Conservation (phyloP, 2,329 filamentous ascomycete species). For the Penicillium digitatum region DNA sequence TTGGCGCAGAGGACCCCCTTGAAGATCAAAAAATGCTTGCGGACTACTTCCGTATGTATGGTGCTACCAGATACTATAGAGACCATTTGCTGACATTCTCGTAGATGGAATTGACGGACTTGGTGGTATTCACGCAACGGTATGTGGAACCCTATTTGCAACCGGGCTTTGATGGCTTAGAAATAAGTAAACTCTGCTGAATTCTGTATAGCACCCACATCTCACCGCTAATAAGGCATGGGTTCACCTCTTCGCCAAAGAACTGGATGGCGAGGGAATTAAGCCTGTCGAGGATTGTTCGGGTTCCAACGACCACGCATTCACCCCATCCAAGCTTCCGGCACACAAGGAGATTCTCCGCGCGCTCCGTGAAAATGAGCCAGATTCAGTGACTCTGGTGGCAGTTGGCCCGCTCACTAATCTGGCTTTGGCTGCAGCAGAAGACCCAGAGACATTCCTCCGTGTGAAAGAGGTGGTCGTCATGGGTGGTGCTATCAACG, state of each 20-base stretch:
- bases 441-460: slow-evolving; percentile 85
- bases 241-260: slow-evolving; percentile 62
- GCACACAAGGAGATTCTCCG: slow-evolving; percentile 88
- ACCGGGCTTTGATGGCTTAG: not conserved
- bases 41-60: slow-evolving; percentile 76
- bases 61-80: not conserved
- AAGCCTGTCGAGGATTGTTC: slow-evolving; percentile 43
- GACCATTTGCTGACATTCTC: slow-evolving; percentile 4
- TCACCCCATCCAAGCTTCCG: slow-evolving; percentile 68
- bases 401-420: slow-evolving; percentile 93
- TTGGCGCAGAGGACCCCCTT: slow-evolving; percentile 80
- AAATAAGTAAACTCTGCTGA: not conserved
- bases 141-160: slow-evolving; percentile 24
- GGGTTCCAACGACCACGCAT: slow-evolving; percentile 50
- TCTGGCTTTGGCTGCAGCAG: slow-evolving; percentile 78
- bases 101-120: slow-evolving; percentile 72
- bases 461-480: slow-evolving; percentile 85
- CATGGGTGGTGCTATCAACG: slow-evolving; percentile 84
- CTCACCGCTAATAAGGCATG: slow-evolving; percentile 70
- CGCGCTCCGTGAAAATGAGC: slow-evolving; percentile 74
- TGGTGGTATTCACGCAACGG: slow-evolving; percentile 64
- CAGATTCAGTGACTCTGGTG: slow-evolving; percentile 81
- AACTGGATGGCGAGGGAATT: slow-evolving; percentile 43
- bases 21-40: slow-evolving; percentile 76
- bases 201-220: slow-evolving; percentile 59